Base-by-base conservation (phyloP, 805 yeast species). In the Starmerella floricola region DNA sequence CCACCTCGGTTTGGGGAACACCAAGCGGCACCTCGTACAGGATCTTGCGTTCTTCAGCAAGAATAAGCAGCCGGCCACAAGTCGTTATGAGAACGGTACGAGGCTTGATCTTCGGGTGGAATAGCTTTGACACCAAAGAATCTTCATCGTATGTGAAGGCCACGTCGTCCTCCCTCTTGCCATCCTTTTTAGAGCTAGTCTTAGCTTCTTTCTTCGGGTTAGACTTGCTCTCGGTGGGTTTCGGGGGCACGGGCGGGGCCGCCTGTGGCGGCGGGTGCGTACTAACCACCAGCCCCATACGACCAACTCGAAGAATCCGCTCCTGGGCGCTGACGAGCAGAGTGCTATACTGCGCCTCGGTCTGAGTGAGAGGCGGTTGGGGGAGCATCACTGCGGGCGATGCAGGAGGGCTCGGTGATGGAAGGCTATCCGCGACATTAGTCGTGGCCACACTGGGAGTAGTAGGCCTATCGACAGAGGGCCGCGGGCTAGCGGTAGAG, bases 321-420 rank as follows among this genome's bases (percentile, higher is more conserved):
- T 73, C 79, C 29, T 68, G 67, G 8, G 64, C 58, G 38, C 65
- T 64, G 13, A 53, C 54, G 36, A 73, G 60, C 40, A 66, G 61
- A 21, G 54, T 53, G 8, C 63, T 58, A 72, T 74, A 73, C 19
- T 74, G 74, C 4, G 63, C 56, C 47, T 73, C 79, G 2, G 69
- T 49, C 10, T 67, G 55, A 1, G 70, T 59, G n/a, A 63, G 49
- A 1, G 75, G 72, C 6, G 68, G 63, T 2, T 31, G 38, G 3
- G 54, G 54, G 16, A 32, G 35, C 27, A 4, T 21, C n/a, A 8
- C 34, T n/a, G 19, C 5, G 11, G 21, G 41, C 31, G 31, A 20
- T 8, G 13, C 28, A 21, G 44, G 41, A 8, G 46, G 34, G 36
- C 27, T 13, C 35, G 34, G 36, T 21, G 45, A 12, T 6, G 35